A percentile compares a stretch with the other conserved stretches of the same genome.
These are phyloP conservation scores for Saccharomyces hybrid DNA, from an alignment of 1,139 yeast species.

Conservation along the genomic window DNA sequence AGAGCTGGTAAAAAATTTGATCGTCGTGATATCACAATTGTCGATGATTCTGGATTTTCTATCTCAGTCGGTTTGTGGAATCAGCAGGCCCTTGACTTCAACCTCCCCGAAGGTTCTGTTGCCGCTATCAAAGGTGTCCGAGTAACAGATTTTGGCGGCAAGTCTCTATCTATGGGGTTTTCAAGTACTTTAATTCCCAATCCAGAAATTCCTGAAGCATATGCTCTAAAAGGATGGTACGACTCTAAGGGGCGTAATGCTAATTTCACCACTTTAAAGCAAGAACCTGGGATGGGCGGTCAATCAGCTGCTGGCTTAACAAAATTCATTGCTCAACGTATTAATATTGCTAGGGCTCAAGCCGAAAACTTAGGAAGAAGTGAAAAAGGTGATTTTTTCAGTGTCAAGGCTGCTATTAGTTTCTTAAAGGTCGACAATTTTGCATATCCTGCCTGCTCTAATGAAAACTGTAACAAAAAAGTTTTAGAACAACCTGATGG, in stretches of 20 bases:
- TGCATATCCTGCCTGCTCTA: slow-evolving; percentile 85
- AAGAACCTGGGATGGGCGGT: slow-evolving; percentile 31
- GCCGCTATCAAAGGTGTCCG: slow-evolving; percentile 87
- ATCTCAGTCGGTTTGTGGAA: slow-evolving; percentile 88
- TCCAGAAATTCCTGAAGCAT: slow-evolving; percentile 88
- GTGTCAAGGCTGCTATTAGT: slow-evolving; percentile 64
- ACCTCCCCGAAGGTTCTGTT: slow-evolving; percentile 68
- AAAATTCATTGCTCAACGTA: slow-evolving; percentile 42
- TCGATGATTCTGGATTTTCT: slow-evolving; percentile 75
- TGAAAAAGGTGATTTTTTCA: slow-evolving; percentile 74
- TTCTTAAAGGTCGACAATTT: slow-evolving; percentile 67
- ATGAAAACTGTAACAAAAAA: slow-evolving; percentile 74
- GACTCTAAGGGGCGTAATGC: slow-evolving; percentile 67
- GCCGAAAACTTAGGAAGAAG: slow-evolving; percentile 63
- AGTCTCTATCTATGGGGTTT: slow-evolving; percentile 73
- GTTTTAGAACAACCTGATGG: slow-evolving; percentile 66
- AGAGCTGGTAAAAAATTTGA: slow-evolving; percentile 86
- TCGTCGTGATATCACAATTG: slow-evolving; percentile 80
- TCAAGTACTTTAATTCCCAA: slow-evolving; percentile 68
- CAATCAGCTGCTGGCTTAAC: slow-evolving; percentile 26
- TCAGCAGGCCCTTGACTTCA: slow-evolving; percentile 71
- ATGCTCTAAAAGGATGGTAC: slow-evolving; percentile 88
- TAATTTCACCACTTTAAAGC: slow-evolving; percentile 55
- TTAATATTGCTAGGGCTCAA: slow-evolving; percentile 59
- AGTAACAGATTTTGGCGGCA: slow-evolving; percentile 84